Percentiles rank a stretch among this genome's conserved stretches.
Conservation (phyloP, 352 stramenopile species). For the Aphanomyces invadans region DNA sequence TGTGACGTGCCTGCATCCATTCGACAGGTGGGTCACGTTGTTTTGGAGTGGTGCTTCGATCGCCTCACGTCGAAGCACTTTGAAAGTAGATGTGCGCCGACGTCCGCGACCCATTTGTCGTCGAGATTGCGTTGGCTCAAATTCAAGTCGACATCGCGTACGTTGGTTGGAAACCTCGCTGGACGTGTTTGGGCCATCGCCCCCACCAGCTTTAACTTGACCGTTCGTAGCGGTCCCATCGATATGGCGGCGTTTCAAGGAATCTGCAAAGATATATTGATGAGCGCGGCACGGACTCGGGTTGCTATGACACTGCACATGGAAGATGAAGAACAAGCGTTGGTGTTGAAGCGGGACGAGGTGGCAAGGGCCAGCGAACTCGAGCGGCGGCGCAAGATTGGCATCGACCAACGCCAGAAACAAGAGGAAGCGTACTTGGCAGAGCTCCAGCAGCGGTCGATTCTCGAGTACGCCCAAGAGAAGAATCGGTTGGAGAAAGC, state of each 20-base stretch:
- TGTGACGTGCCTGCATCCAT: constrained; percentile 38
- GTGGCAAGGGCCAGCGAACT: constrained; percentile 31
- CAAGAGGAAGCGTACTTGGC: constrained; percentile 50
- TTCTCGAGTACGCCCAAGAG: constrained; percentile 52
- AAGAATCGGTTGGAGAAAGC: constrained; percentile 39
- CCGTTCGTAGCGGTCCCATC: constrained; percentile 29
- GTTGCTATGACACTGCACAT: constrained; percentile 40
- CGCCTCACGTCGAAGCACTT: too few relatives aligned
- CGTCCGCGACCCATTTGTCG: constrained; percentile 57
- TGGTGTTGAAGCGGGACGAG: constrained; percentile 30
- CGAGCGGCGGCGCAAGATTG: constrained; percentile 36
- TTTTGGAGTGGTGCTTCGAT: too few relatives aligned
- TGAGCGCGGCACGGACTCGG: constrained; percentile 43
- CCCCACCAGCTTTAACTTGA: too few relatives aligned
- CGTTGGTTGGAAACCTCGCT: too few relatives aligned
- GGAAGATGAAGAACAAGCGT: constrained; percentile 32
- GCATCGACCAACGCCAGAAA: constrained; percentile 39
- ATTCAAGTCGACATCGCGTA: constrained; percentile 20
- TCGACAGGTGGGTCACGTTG: neutral
- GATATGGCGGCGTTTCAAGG: constrained; percentile 52
- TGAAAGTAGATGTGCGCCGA: constrained; percentile 35
- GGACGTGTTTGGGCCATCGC: too few relatives aligned
- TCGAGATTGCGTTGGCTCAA: constrained; percentile 46
- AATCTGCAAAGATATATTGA: constrained; percentile 53
- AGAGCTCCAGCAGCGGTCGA: constrained; percentile 53